Base-by-base conservation (phyloP, 768 basidiomycete species). In the Tulasnella calospora region DNA sequence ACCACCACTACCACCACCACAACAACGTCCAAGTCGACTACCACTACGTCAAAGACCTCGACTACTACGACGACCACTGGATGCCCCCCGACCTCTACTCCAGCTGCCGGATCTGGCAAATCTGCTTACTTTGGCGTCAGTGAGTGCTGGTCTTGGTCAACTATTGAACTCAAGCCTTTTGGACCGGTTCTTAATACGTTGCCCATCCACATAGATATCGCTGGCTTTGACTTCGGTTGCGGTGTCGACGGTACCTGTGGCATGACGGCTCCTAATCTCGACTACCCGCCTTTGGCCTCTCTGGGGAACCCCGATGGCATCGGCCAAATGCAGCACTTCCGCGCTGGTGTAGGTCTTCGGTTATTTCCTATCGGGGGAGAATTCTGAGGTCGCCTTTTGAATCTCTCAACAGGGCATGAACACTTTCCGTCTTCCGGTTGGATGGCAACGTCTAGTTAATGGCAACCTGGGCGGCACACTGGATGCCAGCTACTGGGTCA, bases 321-420 rank as follows among this genome's bases (percentile, higher is more conserved):
- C 5, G 87, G 88, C n/a, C 90, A 91, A 81, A 91, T 91, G 88
- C 81, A 85, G 61, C 90, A 91, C 81, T 91, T 91, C 79, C 86
- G 87, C 73, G 82, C 86, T 0, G 83, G 89, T 79, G 88, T 90
- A 78, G 87, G 82, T 82, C 44, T 76, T 78, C 79, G 23, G 7
- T 27, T 38, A 27, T 27, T 36, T 41, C 41, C 27, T 44, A 67
- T 15, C 21, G 27, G 21, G 10, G 27, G 30, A 17, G 46, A 9
- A 33, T 40, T 35, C 44, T 13, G 10, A 73, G 4, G 19, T 61
- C 73, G 61, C 41, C 46, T 36, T 23, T 55, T 33, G 27, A n/a
- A 30, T 23, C 12, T 40, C 38, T 57, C 23, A 15, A 35, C 12
- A 74, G 27, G 57, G 86, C 3, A 89, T 87, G 85, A 89, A 89